A percentile compares a stretch with the other conserved stretches of the same genome.
These are phyloP conservation scores for Entrophospora sp. DNA, from an alignment of 192 early-diverging fungal species.

Conservation along the genomic window DNA sequence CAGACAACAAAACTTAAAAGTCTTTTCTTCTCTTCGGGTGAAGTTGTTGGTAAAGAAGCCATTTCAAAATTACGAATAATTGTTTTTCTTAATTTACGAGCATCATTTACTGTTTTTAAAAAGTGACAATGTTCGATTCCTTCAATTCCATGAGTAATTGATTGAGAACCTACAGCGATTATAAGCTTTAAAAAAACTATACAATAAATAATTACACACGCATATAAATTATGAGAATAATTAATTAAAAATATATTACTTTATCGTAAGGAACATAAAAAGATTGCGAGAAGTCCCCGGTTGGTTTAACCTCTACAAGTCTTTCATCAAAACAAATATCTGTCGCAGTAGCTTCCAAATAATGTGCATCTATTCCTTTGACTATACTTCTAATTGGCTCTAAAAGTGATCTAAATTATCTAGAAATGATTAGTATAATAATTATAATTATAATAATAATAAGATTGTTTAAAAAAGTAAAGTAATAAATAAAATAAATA, in stretches of 20 bases:
- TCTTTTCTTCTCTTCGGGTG: slow-evolving; percentile 46
- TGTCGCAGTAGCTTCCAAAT: slow-evolving; percentile 37
- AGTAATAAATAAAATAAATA: neutral
- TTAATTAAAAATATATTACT: neutral
- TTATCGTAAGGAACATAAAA: slow-evolving; percentile 49
- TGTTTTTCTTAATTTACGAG: slow-evolving; percentile 45
- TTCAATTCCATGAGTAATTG: slow-evolving; percentile 54
- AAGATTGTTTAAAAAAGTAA: neutral
- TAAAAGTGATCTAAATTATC: slow-evolving; percentile 35
- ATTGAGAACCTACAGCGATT: slow-evolving; percentile 46
- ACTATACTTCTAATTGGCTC: slow-evolving; percentile 46
- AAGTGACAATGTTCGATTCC: slow-evolving; percentile 53
- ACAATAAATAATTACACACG: neutral
- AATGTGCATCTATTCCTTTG: slow-evolving; percentile 33
- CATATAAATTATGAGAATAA: neutral
- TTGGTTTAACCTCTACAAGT: slow-evolving; percentile 34
- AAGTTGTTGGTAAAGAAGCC: slow-evolving; percentile 52
- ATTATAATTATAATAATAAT: neutral
- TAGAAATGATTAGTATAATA: slow-evolving; percentile 4
- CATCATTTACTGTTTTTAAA: slow-evolving; percentile 60
- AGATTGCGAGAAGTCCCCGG: slow-evolving; percentile 18
- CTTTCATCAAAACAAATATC: slow-evolving; percentile 45
- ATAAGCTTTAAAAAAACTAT: slow-evolving; percentile 25
- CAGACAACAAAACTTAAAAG: slow-evolving; percentile 64
- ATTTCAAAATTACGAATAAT: slow-evolving; percentile 59